Evolutionary conservation across 495 filamentous ascomycete species (phyloP).

Genomic region (Aspergillus leporis): DNA sequence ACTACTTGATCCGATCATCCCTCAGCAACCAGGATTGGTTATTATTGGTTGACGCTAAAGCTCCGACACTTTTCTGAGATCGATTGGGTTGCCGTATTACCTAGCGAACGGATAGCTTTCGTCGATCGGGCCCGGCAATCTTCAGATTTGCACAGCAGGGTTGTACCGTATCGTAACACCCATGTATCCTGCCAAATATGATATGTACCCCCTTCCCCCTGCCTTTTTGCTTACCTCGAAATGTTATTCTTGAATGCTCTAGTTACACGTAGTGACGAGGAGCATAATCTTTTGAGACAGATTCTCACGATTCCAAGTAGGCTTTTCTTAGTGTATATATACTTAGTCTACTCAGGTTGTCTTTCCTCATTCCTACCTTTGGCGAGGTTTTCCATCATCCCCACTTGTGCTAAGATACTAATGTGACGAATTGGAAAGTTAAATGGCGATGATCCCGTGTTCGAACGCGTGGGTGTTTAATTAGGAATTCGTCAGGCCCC

Average conservation of each 20-base stretch:
- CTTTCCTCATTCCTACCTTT: not conserved
- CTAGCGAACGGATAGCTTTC: not conserved
- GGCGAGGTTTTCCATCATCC: too few relatives aligned
- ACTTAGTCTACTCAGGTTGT: too few relatives aligned
- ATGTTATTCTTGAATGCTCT: too few relatives aligned
- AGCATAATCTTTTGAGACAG: too few relatives aligned
- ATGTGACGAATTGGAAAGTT: slow-evolving; percentile 9
- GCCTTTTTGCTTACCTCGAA: not conserved
- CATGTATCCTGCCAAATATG: not conserved
- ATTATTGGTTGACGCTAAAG: too few relatives aligned
- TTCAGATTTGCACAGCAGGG: not conserved
- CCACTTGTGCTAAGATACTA: not conserved
- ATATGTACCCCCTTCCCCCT: not conserved
- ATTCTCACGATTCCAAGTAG: too few relatives aligned
- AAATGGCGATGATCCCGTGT: slow-evolving; percentile 21
- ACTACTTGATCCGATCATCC: too few relatives aligned
- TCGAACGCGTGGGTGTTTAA: slow-evolving; percentile 22
- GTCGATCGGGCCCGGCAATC: not conserved
- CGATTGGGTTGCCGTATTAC: too few relatives aligned
- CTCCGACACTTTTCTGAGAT: too few relatives aligned
- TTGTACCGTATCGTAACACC: not conserved
- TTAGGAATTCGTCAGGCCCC: slow-evolving; percentile 16
- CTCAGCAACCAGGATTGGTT: too few relatives aligned
- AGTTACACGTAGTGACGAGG: too few relatives aligned
- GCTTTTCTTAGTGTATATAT: not conserved